Conservation (phyloP, 148 eudicot genomes). For the Rhododendron molle region DNA sequence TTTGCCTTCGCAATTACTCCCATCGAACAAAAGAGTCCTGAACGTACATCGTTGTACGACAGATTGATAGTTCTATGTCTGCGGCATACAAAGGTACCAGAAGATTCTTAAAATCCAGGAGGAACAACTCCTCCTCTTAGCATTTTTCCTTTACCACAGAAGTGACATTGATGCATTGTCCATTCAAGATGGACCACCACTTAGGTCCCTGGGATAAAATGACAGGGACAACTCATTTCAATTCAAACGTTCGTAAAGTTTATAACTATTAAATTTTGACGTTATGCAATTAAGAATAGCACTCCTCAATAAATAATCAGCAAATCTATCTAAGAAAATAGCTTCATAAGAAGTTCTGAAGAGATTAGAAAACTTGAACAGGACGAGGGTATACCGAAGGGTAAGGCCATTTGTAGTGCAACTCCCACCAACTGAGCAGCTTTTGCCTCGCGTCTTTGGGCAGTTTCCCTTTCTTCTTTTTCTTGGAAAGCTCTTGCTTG, state of each 20-base stretch:
- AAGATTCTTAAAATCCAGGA: neutral
- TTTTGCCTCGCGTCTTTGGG: slow-evolving; percentile 71
- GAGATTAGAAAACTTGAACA: neutral
- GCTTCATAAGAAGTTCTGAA: neutral
- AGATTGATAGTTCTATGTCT: neutral
- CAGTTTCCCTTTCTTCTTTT: slow-evolving; percentile 72
- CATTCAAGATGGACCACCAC: neutral
- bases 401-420: slow-evolving; percentile 78
- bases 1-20: neutral
- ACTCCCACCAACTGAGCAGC: slow-evolving; percentile 72
- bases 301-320: neutral
- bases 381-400: slow-evolving; percentile 40
- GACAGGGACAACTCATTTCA: neutral
- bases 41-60: neutral
- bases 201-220: neutral
- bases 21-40: neutral
- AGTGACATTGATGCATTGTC: neutral
- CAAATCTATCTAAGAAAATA: neutral
- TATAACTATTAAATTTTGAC: neutral
- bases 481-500: slow-evolving; percentile 86
- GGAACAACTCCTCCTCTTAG: neutral
- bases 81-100: neutral
- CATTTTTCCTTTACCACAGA: neutral
- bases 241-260: neutral
- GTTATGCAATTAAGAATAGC: neutral